Percentiles rank a stretch among this genome's conserved stretches.
These are phyloP conservation scores for Fusarium albosuccineum DNA, from an alignment of 2,329 filamentous ascomycete species.

Conservation along the genomic window DNA sequence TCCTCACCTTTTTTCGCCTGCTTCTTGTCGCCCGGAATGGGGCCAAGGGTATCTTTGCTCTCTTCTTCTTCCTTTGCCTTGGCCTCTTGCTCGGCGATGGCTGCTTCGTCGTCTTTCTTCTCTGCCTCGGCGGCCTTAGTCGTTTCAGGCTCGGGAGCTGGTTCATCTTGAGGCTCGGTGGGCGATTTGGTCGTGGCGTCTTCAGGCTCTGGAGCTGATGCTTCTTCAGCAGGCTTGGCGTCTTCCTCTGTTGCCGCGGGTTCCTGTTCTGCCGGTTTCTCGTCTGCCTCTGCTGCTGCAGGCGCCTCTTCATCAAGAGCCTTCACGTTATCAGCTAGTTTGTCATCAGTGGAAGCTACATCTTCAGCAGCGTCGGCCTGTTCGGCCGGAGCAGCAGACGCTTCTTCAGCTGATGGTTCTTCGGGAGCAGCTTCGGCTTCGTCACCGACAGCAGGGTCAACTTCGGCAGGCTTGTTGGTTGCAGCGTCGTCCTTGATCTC, in stretches of 20 bases:
- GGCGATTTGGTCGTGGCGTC: constrained; percentile 26
- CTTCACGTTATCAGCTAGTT: constrained; percentile 40
- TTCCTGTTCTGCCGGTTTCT: constrained; percentile 28
- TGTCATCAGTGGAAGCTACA: constrained; percentile 38
- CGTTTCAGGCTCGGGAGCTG: constrained; percentile 36
- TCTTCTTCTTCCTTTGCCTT: constrained; percentile 50
- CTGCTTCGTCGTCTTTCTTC: constrained; percentile 28
- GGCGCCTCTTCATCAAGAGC: constrained; percentile 25
- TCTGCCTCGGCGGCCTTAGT: constrained; percentile 34
- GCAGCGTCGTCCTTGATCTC: constrained; percentile 12
- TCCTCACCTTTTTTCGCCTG: constrained; percentile 60
- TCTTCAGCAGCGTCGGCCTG: constrained; percentile 31
- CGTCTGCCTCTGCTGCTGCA: constrained; percentile 16
- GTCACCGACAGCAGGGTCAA: constrained; percentile 10
- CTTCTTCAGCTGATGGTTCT: constrained; percentile 23
- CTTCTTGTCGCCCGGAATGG: constrained; percentile 54
- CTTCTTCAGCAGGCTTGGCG: constrained; percentile 33
- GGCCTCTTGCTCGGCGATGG: constrained; percentile 28
- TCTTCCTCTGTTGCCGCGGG: constrained; percentile 29
- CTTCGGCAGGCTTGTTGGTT: constrained; percentile 13
- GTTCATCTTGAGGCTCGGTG: constrained; percentile 33
- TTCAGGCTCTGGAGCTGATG: constrained; percentile 32
- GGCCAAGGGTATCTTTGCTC: constrained; percentile 56
- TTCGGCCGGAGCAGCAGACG: constrained; percentile 11
- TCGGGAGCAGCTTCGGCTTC: constrained; percentile 11